Conservation (phyloP, 345 rosid genomes). For the Murraya paniculata region DNA sequence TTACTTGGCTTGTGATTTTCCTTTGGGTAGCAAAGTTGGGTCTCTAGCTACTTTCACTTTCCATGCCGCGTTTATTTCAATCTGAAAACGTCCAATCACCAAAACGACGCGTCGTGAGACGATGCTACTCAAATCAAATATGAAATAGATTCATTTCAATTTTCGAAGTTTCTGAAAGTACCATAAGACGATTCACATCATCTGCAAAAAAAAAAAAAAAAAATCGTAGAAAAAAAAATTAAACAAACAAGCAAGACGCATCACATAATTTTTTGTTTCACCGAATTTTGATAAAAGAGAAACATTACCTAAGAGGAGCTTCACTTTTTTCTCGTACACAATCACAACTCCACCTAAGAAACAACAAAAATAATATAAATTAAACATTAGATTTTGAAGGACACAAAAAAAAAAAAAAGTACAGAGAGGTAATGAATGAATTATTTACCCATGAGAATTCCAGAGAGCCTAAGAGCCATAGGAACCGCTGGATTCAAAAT, state of each 20-base stretch:
- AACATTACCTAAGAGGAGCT: slow-evolving; percentile 66
- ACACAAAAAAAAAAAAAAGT: not conserved
- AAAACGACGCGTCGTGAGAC: not conserved
- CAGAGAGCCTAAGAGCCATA: slow-evolving; percentile 87
- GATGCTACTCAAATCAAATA: not conserved
- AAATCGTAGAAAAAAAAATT: not conserved
- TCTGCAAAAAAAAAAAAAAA: slow-evolving; percentile 37
- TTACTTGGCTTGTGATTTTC: slow-evolving; percentile 70
- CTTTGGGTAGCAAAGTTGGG: slow-evolving; percentile 67
- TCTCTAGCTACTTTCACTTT: slow-evolving; percentile 53
- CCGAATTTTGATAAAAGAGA: not conserved
- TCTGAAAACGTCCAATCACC: slow-evolving; percentile 33
- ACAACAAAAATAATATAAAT: not conserved
- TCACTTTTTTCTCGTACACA: slow-evolving; percentile 90
- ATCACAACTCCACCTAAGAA: slow-evolving; percentile 86
- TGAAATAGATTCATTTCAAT: no score
- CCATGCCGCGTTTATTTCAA: slow-evolving; percentile 83
- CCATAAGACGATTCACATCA: slow-evolving; percentile 81
- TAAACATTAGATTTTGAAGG: not conserved
- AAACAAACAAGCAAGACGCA: not conserved
- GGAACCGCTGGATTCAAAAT: slow-evolving; percentile 88
- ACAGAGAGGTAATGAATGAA: not conserved
- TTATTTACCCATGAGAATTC: slow-evolving; percentile 81
- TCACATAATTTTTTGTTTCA: not conserved
- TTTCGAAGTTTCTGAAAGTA: slow-evolving; percentile 16